Base-by-base conservation (phyloP, 805 yeast species). In the Wickerhamomyces rabaulensis region DNA sequence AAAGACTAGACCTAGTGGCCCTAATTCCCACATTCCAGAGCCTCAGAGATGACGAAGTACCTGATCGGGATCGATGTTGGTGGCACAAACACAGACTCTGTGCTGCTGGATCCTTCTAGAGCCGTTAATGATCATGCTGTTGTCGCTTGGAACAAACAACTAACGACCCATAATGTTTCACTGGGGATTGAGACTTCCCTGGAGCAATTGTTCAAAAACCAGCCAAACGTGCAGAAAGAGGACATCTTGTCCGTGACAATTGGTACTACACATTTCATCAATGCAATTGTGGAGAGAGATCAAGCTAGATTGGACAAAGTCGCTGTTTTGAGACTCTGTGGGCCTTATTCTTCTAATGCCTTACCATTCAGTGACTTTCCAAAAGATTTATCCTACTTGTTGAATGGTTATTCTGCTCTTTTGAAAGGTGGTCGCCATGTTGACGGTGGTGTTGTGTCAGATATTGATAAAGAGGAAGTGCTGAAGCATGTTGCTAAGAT, bases 231-330 rank as follows among this genome's bases (percentile, higher is more conserved):
- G 22, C 49, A 49, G n/a, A 53, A 59, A n/a, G 53, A 62, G 2
- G 66, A 69, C 12, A 64, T 75, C 6, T 55, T 60, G 6, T 60
- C 75, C 1, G 74, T 74, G n/a, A 73, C 77, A 2, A 73, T 75
- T 50, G 79, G 79, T 15, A 75, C 79, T 3, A 75, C 79, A 1
- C 79, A 74, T 50, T 74, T 74, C 58, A 73, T 74, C 54, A 74
- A 74, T 57, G 76, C 78, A 15, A 75, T 74, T 21, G 65, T 75
- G 20, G 79, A 74, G 52, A 68, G 68, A 46, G 78, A 74, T 52
- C 50, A 56, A 22, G 67, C 70, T 5, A 56, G 74, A 41, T 54
- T 74, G 41, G 75, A 70, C 17, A 61, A 54, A 42, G 76, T 74
- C 15, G 78, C 77, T 0, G 76, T 73, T 4, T 45, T 74, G n/a